Base-by-base conservation (phyloP, 176 grass and related monocot genomes). In the Carex littledalei region DNA sequence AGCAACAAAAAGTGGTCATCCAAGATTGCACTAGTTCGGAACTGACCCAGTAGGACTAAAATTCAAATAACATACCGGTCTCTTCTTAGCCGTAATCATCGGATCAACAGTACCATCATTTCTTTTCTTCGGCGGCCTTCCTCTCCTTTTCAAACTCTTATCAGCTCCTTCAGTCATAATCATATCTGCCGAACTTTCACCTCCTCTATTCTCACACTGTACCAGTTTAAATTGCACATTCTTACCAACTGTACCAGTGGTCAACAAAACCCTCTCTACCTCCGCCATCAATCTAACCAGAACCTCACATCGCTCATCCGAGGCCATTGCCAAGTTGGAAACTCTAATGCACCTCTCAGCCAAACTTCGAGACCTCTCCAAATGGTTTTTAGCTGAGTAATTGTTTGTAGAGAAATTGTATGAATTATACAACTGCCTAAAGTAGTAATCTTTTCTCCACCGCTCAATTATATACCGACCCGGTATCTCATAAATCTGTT, bases 401-500 rank as follows among this genome's bases (percentile, higher is more conserved):
- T 83, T 66, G 16, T 32, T 68, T 24, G 55, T 81, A 37, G 58
- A 20, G 47, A 83, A 68, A 67, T 67, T 83, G 63, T 83, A 67
- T 31, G 81, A 78, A 81, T 84, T 84, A 86, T 93, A 90, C 73
- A 94, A 84, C 88, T 89, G 87, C 75, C 89, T 94, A 66, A 83
- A 83, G 49, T 83, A 83, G 53, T 93, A 93, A 63, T 98, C 92
- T 82, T 90, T 98, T 93, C 86, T 94, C 95, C 95, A 98, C 18
- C 93, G 87, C 84, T 93, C 93, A 83, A 98, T 84, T 79, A 98
- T 89, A 82, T 93, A 94, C 50, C 63, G 70, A 84, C 60, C 39
- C 60, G 95, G 95, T 66, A 98, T 98, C 85, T 93, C 91, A 86
- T 91, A 98, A 59, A 94, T 87, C 74, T 93, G 91, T 52, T 98